Conservation (phyloP, 2,329 filamentous ascomycete species). For the Zasmidium angulare region DNA sequence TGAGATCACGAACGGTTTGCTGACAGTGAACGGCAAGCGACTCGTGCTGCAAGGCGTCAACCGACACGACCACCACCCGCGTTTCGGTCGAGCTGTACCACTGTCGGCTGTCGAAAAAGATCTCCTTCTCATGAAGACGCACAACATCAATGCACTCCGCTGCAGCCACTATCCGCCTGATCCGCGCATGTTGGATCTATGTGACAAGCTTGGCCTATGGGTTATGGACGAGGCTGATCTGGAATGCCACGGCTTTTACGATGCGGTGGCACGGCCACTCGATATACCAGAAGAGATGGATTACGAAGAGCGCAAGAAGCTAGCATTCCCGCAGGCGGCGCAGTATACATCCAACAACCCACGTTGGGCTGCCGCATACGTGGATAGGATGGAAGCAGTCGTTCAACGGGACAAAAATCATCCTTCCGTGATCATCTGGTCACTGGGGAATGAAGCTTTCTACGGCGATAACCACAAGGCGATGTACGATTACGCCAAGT, state of each 20-base stretch:
- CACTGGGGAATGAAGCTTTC: slow-evolving; percentile 71
- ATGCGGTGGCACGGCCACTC: slow-evolving; percentile 27
- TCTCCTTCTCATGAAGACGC: slow-evolving; percentile 65
- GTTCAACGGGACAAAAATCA: slow-evolving; percentile 71
- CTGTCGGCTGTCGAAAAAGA: slow-evolving; percentile 62
- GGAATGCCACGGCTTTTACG: slow-evolving; percentile 48
- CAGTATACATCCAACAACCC: slow-evolving; percentile 62
- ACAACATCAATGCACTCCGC: slow-evolving; percentile 70
- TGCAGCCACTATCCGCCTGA: slow-evolving; percentile 69
- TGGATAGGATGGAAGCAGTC: slow-evolving; percentile 65
- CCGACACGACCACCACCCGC: slow-evolving; percentile 69
- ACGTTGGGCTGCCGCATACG: slow-evolving; percentile 61
- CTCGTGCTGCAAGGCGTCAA: slow-evolving; percentile 66
- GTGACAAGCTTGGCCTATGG: slow-evolving; percentile 66
- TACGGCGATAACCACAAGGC: slow-evolving; percentile 65
- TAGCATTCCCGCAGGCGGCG: slow-evolving; percentile 55
- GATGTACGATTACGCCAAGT: slow-evolving; percentile 65
- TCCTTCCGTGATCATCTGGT: slow-evolving; percentile 69
- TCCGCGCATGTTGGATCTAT: slow-evolving; percentile 58
- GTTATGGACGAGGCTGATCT: slow-evolving; percentile 59
- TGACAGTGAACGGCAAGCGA: slow-evolving; percentile 62
- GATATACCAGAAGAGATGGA: slow-evolving; percentile 57
- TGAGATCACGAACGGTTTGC: slow-evolving; percentile 60
- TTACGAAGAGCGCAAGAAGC: slow-evolving; percentile 45
- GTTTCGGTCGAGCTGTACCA: slow-evolving; percentile 62